Evolutionary conservation across 352 stramenopile genomes (phyloP).

Genomic region (Plasmopara viticola): DNA sequence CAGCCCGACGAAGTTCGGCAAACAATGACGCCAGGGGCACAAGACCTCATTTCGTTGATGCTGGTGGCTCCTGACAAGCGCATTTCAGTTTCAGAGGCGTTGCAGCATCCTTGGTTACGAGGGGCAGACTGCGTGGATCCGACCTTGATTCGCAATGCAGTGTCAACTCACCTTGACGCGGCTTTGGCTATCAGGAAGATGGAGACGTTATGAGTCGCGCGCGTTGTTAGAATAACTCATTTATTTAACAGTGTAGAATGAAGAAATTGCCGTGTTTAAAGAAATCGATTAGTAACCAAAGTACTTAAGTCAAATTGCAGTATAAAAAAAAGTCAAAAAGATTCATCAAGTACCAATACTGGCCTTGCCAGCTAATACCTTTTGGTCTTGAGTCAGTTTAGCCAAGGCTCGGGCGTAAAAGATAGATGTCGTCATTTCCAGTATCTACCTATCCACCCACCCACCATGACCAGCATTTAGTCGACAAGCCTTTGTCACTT

Average conservation of each 20-base stretch:
- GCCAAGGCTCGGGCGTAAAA: too few relatives aligned
- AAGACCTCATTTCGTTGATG: constrained; percentile 68
- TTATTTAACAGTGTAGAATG: not conserved
- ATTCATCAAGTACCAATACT: too few relatives aligned
- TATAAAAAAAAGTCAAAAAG: too few relatives aligned
- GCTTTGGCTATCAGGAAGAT: constrained; percentile 16
- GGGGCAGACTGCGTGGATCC: constrained; percentile 39
- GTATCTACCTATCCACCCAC: too few relatives aligned
- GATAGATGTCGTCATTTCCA: too few relatives aligned
- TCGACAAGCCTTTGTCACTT: too few relatives aligned
- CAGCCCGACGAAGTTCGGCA: constrained; percentile 32
- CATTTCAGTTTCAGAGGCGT: constrained; percentile 44
- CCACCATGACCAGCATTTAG: too few relatives aligned
- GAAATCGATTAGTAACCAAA: too few relatives aligned
- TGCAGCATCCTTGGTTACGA: constrained; percentile 56
- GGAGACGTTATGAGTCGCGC: not conserved
- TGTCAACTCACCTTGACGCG: constrained; percentile 34
- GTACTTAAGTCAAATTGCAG: too few relatives aligned
- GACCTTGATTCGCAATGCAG: constrained; percentile 23
- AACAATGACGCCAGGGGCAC: constrained; percentile 42
- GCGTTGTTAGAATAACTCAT: not conserved
- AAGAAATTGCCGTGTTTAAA: too few relatives aligned
- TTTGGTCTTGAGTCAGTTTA: too few relatives aligned
- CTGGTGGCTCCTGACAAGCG: constrained; percentile 56
- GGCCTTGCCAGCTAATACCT: too few relatives aligned